Evolutionary conservation across 2,329 filamentous ascomycete genomes (phyloP).

Genomic region (Incumbomyces delicatus): DNA sequence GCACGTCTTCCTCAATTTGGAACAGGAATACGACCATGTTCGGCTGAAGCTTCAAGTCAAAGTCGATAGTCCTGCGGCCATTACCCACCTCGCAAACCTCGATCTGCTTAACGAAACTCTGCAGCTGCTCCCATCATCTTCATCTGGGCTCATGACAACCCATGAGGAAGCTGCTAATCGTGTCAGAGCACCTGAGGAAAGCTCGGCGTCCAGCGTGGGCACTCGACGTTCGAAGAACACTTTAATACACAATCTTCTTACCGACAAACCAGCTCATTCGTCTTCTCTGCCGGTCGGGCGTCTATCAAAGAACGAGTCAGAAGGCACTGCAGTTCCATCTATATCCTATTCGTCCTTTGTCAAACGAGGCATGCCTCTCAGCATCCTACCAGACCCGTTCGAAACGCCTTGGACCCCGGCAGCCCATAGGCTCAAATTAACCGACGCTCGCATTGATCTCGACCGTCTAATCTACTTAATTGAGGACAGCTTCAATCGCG

Average conservation of each 20-base stretch:
- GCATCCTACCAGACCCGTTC: conserved; percentile 65
- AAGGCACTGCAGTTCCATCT: conserved; percentile 20
- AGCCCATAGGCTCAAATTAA: conserved; percentile 51
- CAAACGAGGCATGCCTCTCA: conserved; percentile 83
- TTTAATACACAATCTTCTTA: conserved; percentile 88
- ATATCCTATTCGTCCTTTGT: conserved; percentile 59
- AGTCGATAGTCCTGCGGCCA: not conserved
- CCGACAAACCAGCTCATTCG: conserved; percentile 85
- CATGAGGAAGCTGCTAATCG: conserved; percentile 65
- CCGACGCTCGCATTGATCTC: conserved; percentile 73
- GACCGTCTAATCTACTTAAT: conserved; percentile 75
- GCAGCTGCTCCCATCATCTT: conserved; percentile 66
- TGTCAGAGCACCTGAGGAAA: conserved; percentile 25
- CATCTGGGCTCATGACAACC: conserved; percentile 82
- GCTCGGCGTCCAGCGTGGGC: conserved; percentile 40
- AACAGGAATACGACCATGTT: conserved; percentile 73
- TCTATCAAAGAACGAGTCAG: conserved; percentile 34
- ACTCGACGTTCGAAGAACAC: conserved; percentile 64
- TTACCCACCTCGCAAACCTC: conserved; percentile 33
- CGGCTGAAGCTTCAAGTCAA: conserved; percentile 46
- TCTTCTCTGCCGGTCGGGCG: conserved; percentile 74
- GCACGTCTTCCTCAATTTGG: conserved; percentile 84
- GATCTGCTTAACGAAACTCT: conserved; percentile 61
- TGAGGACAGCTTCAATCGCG: conserved; percentile 82
- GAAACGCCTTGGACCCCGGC: conserved; percentile 54